Evolutionary conservation across 2,329 filamentous ascomycete species (phyloP).

Genomic region (Annulohypoxylon truncatum): DNA sequence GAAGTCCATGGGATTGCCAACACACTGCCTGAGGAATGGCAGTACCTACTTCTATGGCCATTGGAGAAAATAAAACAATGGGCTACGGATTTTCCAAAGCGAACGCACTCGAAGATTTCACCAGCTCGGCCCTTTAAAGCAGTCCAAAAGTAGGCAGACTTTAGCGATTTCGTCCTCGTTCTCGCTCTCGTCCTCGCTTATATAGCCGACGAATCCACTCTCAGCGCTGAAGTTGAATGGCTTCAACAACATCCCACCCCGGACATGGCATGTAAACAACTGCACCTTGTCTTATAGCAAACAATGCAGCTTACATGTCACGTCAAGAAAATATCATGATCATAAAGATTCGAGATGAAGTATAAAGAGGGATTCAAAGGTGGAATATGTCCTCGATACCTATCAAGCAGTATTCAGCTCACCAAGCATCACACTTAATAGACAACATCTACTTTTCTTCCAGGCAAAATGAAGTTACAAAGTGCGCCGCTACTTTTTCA

Average conservation of each 20-base stretch:
- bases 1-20: slow-evolving; percentile 46
- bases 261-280: neutral
- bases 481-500: slow-evolving; percentile 3
- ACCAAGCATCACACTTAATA: neutral
- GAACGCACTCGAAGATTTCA: neutral
- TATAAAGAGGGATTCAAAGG: neutral
- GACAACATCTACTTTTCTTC: neutral
- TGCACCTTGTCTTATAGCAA: neutral
- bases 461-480: slow-evolving; percentile 19
- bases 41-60: slow-evolving; percentile 30
- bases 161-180: slow-evolving; percentile 38
- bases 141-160: neutral
- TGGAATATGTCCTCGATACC: neutral
- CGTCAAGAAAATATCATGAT: neutral
- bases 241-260: neutral
- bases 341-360: neutral
- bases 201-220: neutral
- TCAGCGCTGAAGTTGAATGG: neutral
- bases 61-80: slow-evolving; percentile 24
- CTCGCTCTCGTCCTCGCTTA: slow-evolving; percentile 12
- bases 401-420: neutral
- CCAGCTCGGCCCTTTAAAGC: neutral
- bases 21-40: slow-evolving; percentile 29
- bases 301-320: neutral
- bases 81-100: neutral